These are phyloP conservation scores for Malus hybrid DNA, from an alignment of 331 rosid species.

Conservation along the genomic window DNA sequence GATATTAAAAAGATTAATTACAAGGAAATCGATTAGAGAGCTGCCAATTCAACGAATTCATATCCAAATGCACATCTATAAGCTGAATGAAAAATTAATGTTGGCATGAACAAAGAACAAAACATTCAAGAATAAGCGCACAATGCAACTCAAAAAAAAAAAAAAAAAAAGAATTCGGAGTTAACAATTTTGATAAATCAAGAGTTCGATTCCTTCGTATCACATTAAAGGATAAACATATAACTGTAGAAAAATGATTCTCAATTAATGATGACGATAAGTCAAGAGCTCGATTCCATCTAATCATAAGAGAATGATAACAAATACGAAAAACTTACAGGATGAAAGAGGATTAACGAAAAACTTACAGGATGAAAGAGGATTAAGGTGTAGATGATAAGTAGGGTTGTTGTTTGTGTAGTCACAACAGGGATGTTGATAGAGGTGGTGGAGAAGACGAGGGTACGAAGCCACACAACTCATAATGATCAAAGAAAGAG, in stretches of 20 bases:
- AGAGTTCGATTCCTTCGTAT: too few species aligned
- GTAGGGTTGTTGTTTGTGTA: not conserved
- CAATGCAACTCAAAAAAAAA: not conserved
- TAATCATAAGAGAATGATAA: not conserved
- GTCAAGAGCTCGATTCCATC: not conserved
- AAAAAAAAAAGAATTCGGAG: too few species aligned
- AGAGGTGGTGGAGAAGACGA: not conserved
- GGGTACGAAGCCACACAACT: not conserved
- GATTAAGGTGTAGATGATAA: not conserved
- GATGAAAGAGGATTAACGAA: not conserved
- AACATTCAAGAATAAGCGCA: not conserved
- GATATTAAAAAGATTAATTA: not conserved
- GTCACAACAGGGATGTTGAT: not conserved
- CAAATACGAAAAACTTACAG: not conserved
- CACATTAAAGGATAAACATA: not conserved
- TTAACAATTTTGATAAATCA: too few species aligned
- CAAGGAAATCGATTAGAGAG: not conserved
- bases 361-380: not conserved
- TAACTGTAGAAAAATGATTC: not conserved
- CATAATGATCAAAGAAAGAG: not conserved
- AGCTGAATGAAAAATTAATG: not conserved
- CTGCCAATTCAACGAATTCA: not conserved
- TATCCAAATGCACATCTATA: not conserved
- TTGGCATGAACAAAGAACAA: not conserved
- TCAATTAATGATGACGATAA: not conserved